These are phyloP conservation scores for Paramecium caudatum DNA, from an alignment of 73 alveolate species.

Conservation along the genomic window DNA sequence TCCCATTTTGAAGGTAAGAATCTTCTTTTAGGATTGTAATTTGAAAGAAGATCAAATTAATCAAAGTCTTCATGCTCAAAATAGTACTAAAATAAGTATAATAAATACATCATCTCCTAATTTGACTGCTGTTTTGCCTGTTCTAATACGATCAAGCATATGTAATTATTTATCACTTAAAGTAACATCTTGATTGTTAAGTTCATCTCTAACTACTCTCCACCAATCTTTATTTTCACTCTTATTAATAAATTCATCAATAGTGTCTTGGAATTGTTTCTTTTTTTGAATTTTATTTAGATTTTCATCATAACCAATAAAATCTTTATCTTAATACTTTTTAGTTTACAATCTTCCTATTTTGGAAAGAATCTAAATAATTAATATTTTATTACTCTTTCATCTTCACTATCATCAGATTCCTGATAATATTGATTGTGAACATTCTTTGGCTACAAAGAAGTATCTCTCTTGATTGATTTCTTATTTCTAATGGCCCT, in stretches of 20 bases:
- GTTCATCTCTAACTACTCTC: slow-evolving; percentile 93
- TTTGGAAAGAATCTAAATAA: slow-evolving; percentile 20
- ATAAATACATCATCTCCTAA: slow-evolving; percentile 70
- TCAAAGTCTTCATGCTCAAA: slow-evolving; percentile 88
- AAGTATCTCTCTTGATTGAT: slow-evolving; percentile 8
- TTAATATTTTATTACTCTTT: neutral
- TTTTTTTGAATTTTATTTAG: slow-evolving; percentile 24
- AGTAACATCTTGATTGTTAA: slow-evolving; percentile 92
- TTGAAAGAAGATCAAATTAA: slow-evolving; percentile 86
- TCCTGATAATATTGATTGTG: slow-evolving; percentile 46
- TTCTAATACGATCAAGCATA: slow-evolving; percentile 90
- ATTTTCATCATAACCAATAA: slow-evolving; percentile 66
- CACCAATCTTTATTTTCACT: slow-evolving; percentile 98
- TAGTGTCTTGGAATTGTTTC: slow-evolving; percentile 56
- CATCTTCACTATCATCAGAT: slow-evolving; percentile 68
- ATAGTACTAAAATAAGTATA: slow-evolving; percentile 55
- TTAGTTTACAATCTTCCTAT: slow-evolving; percentile 68
- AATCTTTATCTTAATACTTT: slow-evolving; percentile 60
- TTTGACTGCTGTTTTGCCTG: slow-evolving; percentile 88
- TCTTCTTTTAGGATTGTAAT: slow-evolving; percentile 92
- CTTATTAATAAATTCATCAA: slow-evolving; percentile 93
- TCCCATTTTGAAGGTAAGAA: slow-evolving; percentile 95
- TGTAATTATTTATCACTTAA: slow-evolving; percentile 95
- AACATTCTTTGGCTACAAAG: slow-evolving; percentile 20
- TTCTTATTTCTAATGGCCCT: slow-evolving; percentile 64